Percentiles rank a stretch among this genome's conserved stretches.
Conservation (phyloP, 1,284 basidiomycete species). For the Papiliotrema fonsecae region DNA sequence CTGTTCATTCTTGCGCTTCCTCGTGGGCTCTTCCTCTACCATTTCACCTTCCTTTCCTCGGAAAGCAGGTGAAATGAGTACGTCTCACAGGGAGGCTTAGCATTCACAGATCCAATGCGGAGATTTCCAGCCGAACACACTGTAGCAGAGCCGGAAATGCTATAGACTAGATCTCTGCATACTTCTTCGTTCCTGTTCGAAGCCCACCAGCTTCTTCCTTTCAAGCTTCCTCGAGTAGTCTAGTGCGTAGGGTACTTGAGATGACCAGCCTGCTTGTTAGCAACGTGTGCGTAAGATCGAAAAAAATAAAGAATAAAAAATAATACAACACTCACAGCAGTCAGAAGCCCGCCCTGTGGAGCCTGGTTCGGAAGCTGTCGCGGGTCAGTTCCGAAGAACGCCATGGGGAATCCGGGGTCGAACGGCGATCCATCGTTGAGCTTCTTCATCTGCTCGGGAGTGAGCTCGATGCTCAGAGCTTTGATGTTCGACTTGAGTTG, state of each 20-base stretch:
- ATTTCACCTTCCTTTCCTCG: no score
- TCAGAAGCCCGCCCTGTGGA: slow-evolving; percentile 7
- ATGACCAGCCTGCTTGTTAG: background rate
- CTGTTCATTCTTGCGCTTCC: no score
- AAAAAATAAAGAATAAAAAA: background rate
- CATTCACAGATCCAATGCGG: no score
- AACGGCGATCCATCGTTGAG: slow-evolving; percentile 37
- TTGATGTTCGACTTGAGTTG: slow-evolving; percentile 37
- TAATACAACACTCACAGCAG: slow-evolving; percentile 5
- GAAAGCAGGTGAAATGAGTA: no score
- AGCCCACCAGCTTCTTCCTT: no score
- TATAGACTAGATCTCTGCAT: no score
- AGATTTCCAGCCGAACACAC: no score
- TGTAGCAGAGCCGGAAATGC: no score
- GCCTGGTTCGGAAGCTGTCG: slow-evolving; percentile 10
- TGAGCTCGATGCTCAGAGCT: slow-evolving; percentile 42
- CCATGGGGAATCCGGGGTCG: slow-evolving; percentile 37
- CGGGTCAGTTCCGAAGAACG: slow-evolving; percentile 27
- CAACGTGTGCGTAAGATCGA: background rate
- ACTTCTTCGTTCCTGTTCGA: no score
- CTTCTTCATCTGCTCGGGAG: slow-evolving; percentile 35
- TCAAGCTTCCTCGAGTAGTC: no score
- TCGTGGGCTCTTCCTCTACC: no score
- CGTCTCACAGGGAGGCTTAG: no score
- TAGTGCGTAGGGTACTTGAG: slow-evolving; percentile 1